A percentile compares a stretch with the other conserved stretches of the same genome.
Evolutionary conservation across 2,329 filamentous ascomycete species (phyloP).

Genomic region (Emericellopsis atlantica): DNA sequence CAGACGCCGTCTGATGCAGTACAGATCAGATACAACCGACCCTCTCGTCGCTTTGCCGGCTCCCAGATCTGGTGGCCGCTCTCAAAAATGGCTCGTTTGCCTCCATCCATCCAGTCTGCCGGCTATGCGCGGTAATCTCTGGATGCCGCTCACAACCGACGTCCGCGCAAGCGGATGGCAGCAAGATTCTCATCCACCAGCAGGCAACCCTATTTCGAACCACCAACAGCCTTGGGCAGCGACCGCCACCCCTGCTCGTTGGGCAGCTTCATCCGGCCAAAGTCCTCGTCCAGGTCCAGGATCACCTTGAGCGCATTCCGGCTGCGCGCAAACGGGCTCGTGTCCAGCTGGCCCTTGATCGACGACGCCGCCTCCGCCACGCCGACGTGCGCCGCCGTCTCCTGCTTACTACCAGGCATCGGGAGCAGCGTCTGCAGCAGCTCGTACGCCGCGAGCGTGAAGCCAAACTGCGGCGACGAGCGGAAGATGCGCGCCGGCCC

Average conservation of each 20-base stretch:
- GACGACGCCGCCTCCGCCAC: conserved; percentile 47
- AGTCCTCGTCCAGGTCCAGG: conserved; percentile 85
- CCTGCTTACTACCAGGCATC: conserved; percentile 44
- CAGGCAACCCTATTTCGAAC: conserved; percentile 6
- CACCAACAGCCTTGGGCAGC: conserved; percentile 36
- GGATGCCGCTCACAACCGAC: no score
- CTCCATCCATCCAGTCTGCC: no score
- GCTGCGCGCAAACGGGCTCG: conserved; percentile 46
- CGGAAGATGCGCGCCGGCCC: conserved; percentile 89
- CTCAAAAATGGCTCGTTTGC: no score
- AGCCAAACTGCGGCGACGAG: conserved; percentile 94
- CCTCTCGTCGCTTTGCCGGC: conserved; percentile 4
- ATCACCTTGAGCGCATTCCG: conserved; percentile 93
- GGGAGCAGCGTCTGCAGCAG: conserved; percentile 73
- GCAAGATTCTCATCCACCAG: no score
- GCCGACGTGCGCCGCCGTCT: conserved; percentile 36
- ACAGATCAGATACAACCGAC: no score
- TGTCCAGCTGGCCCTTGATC: conserved; percentile 16
- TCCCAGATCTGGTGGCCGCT: no score
- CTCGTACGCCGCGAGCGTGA: conserved; percentile 93
- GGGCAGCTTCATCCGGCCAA: conserved; percentile 60
- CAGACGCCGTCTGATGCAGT: no score
- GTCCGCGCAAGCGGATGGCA: no score
- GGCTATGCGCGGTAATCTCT: no score
- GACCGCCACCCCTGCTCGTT: conserved; percentile 39